Conservation (phyloP, 257 asterid species). For the Cynanchum wilfordii region DNA sequence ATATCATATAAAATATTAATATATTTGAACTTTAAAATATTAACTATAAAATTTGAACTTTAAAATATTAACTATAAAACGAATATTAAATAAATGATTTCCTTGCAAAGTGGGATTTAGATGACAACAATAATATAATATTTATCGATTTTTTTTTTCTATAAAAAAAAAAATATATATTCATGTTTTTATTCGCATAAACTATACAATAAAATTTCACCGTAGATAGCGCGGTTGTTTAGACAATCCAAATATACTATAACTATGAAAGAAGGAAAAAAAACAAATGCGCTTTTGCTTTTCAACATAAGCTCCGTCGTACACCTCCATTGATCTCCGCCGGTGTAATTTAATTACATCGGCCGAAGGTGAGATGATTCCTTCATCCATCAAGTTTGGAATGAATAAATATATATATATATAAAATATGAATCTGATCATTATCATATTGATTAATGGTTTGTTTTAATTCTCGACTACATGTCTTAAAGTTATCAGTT, state of each 20-base stretch:
- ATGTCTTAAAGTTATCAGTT: not conserved
- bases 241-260: not conserved
- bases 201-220: too few relatives aligned
- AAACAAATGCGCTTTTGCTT: not conserved
- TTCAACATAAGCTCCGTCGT: not conserved
- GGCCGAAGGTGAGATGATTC: not conserved
- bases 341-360: not conserved
- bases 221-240: not conserved
- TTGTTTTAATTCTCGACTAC: not conserved
- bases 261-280: not conserved
- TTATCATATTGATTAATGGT: not conserved
- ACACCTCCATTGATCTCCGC: not conserved
- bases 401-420: not conserved
- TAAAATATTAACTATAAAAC: too few relatives aligned
- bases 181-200: too few relatives aligned
- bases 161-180: too few relatives aligned
- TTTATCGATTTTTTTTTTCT: too few relatives aligned
- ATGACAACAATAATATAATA: too few relatives aligned
- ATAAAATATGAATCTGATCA: not conserved
- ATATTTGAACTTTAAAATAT: too few relatives aligned
- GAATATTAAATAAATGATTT: too few relatives aligned
- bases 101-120: too few relatives aligned
- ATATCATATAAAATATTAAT: too few relatives aligned
- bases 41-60: too few relatives aligned
- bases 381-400: not conserved